Conservation (phyloP, 2,329 filamentous ascomycete species). For the Neodidymelliopsis sp. region DNA sequence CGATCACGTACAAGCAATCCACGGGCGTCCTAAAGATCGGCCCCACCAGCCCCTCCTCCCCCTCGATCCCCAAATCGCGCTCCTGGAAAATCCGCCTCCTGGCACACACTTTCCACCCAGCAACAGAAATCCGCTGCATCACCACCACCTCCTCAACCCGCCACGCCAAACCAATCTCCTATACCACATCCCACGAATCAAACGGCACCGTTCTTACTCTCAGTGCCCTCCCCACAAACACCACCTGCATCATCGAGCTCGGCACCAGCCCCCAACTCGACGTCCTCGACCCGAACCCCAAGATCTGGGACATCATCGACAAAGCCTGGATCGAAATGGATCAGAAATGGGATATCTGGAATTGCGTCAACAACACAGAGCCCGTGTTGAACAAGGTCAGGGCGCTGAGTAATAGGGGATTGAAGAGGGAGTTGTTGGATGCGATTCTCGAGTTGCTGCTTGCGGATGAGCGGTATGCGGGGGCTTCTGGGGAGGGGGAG, state of each 20-base stretch:
- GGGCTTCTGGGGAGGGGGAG: slow-evolving; percentile 17
- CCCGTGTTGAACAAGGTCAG: slow-evolving; percentile 40
- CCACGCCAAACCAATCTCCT: slow-evolving; percentile 32
- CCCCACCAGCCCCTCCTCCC: slow-evolving; percentile 35
- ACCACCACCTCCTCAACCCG: slow-evolving; percentile 29
- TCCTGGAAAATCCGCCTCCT: slow-evolving; percentile 46
- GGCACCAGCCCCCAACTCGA: slow-evolving; percentile 41
- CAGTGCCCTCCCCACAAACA: slow-evolving; percentile 27
- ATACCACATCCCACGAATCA: slow-evolving; percentile 20
- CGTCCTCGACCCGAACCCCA: slow-evolving; percentile 40
- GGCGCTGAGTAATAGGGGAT: slow-evolving; percentile 36
- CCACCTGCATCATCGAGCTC: slow-evolving; percentile 41
- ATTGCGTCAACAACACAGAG: slow-evolving; percentile 37
- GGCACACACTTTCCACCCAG: slow-evolving; percentile 29
- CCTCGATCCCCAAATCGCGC: slow-evolving; percentile 37
- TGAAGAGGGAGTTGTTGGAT: slow-evolving; percentile 40
- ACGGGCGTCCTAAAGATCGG: slow-evolving; percentile 47
- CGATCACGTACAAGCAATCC: slow-evolving; percentile 49
- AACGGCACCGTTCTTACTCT: slow-evolving; percentile 42
- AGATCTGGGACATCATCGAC: slow-evolving; percentile 40
- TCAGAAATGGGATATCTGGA: slow-evolving; percentile 44
- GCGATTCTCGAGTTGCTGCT: slow-evolving; percentile 46
- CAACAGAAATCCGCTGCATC: slow-evolving; percentile 35
- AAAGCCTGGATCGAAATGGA: slow-evolving; percentile 41
- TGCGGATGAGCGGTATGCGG: slow-evolving; percentile 42